Base-by-base conservation (phyloP, 2,329 filamentous ascomycete genomes). In the Penicillium verrucosum region DNA sequence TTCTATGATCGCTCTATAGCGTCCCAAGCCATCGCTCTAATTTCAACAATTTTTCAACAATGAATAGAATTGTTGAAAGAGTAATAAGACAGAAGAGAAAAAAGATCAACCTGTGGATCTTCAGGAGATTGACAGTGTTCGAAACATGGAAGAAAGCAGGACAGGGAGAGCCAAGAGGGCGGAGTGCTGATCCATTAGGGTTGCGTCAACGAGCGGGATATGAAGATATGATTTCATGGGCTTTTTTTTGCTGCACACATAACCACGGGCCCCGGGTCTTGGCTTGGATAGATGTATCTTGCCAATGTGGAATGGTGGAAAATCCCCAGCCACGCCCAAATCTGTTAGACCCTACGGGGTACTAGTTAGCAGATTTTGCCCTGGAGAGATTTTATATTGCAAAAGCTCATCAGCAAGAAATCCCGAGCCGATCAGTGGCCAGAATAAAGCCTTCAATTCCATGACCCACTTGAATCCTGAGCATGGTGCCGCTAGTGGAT, bases 121-220 rank as follows among this genome's bases (percentile, higher is more conserved):
- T 57, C 56, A 62, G 60, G 62, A 57, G 58, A 65, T 62, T 63
- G 57, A 60, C 57, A 62, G 36, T 42, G 40, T 50, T 55, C 14
- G 37, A 52, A 45, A 58, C 54, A 51, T 58, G 52, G 52, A 18
- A 40, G 44, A 51, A 58, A 51, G 38, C 59, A 49, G 47, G 54
- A 14, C 36, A 50, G 27, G 21, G 27, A 50, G 18, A 11, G 47
- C n/a, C 49, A 36, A 27, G 41, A 49, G 25, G 44, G 32, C 38
- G 57, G 48, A 58, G 36, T 51, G 47, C 36, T 57, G 57, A 51
- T 42, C 53, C 37, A 54, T 49, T 56, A 54, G 58, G 51, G 57
- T 65, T 64, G 63, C 63, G 63, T 64, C 62, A 64, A 61, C 44
- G 46, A 45, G 49, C 44, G 51, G 51, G 42, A 34, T 27, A 38